A percentile compares a stretch with the other conserved stretches of the same genome.
Conservation (phyloP, 768 basidiomycete genomes). For the Lentinula aciculospora region DNA sequence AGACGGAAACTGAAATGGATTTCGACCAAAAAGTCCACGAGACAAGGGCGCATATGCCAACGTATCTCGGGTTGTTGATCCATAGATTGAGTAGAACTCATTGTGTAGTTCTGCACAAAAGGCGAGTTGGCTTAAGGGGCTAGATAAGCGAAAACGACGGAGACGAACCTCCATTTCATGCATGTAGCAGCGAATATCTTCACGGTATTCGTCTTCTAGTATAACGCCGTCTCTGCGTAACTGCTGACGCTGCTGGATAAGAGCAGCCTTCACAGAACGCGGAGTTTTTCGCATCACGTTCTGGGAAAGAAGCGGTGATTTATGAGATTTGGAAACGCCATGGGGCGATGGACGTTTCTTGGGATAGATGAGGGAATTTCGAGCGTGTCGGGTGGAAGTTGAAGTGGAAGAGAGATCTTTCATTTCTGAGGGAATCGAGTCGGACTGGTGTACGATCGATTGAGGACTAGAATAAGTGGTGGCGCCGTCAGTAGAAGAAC, state of each 20-base stretch:
- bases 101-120: slow-evolving; percentile 61
- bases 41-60: slow-evolving; percentile 99
- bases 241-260: slow-evolving; percentile 54
- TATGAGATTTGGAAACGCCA: slow-evolving; percentile 67
- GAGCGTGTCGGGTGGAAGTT: slow-evolving; percentile 53
- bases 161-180: slow-evolving; percentile 93
- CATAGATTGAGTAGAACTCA: slow-evolving; percentile 93
- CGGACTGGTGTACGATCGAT: slow-evolving; percentile 38
- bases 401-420: slow-evolving; percentile 66
- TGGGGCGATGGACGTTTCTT: slow-evolving; percentile 84
- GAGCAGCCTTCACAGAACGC: slow-evolving; percentile 55
- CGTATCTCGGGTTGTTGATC: slow-evolving; percentile 98
- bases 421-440: slow-evolving; percentile 49
- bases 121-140: slow-evolving; percentile 10
- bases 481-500: slow-evolving; percentile 14
- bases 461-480: slow-evolving; percentile 28
- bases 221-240: slow-evolving; percentile 69
- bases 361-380: slow-evolving; percentile 64
- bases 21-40: slow-evolving; percentile 98
- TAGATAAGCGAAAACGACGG: slow-evolving; percentile 7
- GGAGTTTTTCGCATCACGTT: slow-evolving; percentile 56
- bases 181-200: slow-evolving; percentile 93
- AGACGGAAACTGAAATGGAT: slow-evolving; percentile 97
- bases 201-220: slow-evolving; percentile 92
- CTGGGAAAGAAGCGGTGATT: slow-evolving; percentile 46